Evolutionary conservation across 2,329 filamentous ascomycete species (phyloP).

Genomic region (Exophiala spinifera): DNA sequence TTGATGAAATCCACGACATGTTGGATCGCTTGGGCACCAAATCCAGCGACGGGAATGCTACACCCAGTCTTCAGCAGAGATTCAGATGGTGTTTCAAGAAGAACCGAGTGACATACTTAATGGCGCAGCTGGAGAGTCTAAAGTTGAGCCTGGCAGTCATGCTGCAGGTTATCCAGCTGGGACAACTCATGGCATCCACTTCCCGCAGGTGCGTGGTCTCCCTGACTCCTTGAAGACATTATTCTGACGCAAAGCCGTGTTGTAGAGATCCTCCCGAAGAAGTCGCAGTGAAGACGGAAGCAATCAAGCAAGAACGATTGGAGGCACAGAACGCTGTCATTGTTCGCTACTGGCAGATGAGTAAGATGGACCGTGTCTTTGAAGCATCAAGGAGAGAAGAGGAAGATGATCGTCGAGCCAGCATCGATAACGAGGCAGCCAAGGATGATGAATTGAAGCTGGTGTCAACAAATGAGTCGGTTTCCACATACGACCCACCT

Average conservation of each 20-base stretch:
- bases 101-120: conserved; percentile 41
- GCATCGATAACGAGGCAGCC: conserved; percentile 20
- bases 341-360: conserved; percentile 42
- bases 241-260: not conserved
- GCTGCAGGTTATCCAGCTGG: conserved; percentile 40
- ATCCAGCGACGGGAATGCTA: conserved; percentile 30
- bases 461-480: conserved; percentile 6
- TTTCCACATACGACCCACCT: conserved; percentile 5
- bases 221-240: no score
- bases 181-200: conserved; percentile 33
- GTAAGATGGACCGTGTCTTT: conserved; percentile 38
- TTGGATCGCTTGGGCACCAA: conserved; percentile 34
- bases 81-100: conserved; percentile 43
- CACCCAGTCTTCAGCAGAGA: conserved; percentile 34
- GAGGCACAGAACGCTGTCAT: conserved; percentile 45
- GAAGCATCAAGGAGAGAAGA: conserved; percentile 38
- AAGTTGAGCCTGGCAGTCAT: conserved; percentile 42
- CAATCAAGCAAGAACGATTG: conserved; percentile 40
- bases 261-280: conserved; percentile 25
- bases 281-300: conserved; percentile 31
- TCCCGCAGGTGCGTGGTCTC: conserved; percentile 25
- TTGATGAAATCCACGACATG: conserved; percentile 44
- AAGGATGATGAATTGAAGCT: conserved; percentile 18
- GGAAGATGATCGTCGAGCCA: conserved; percentile 29
- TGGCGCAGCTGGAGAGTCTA: conserved; percentile 42